Conservation (phyloP, 352 stramenopile genomes). For the Phytophthora boehmeriae region DNA sequence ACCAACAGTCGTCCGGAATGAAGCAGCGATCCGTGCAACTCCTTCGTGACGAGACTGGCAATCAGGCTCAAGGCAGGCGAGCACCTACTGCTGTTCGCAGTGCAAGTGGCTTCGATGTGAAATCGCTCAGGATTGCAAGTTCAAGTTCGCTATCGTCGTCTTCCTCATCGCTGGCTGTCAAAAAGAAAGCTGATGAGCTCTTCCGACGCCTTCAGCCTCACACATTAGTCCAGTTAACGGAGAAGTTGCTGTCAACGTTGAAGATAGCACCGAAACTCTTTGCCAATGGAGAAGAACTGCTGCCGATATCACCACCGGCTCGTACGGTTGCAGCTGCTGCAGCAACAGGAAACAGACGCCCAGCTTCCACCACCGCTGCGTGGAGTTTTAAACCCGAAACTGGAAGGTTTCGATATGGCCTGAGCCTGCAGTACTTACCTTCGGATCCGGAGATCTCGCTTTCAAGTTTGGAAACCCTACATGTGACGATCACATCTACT, state of each 20-base stretch:
- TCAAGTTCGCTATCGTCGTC: slow-evolving; percentile 8
- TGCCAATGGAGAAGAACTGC: slow-evolving; percentile 48
- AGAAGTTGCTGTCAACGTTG: slow-evolving; percentile 42
- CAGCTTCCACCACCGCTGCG: background rate
- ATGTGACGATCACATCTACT: slow-evolving; percentile 22
- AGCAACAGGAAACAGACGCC: slow-evolving; percentile 8
- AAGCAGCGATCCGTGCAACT: slow-evolving; percentile 17
- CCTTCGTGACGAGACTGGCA: slow-evolving; percentile 7
- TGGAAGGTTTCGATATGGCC: slow-evolving; percentile 44
- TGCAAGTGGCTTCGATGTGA: background rate
- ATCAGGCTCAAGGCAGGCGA: slow-evolving; percentile 1
- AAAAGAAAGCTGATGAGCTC: slow-evolving; percentile 53
- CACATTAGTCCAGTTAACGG: slow-evolving; percentile 58
- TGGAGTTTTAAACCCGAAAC: slow-evolving; percentile 31
- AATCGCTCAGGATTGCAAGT: slow-evolving; percentile 2
- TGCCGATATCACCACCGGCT: slow-evolving; percentile 17
- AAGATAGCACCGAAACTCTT: slow-evolving; percentile 36
- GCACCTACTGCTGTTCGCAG: background rate
- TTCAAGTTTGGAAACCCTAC: slow-evolving; percentile 30
- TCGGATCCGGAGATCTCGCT: slow-evolving; percentile 34
- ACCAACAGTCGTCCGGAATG: background rate
- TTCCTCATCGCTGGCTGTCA: slow-evolving; percentile 7
- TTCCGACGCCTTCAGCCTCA: slow-evolving; percentile 60
- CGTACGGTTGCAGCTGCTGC: slow-evolving; percentile 19
- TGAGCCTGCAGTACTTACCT: slow-evolving; percentile 35